These are phyloP conservation scores for Leccinum angustisporum DNA, from an alignment of 1,284 basidiomycete genomes.

Conservation along the genomic window DNA sequence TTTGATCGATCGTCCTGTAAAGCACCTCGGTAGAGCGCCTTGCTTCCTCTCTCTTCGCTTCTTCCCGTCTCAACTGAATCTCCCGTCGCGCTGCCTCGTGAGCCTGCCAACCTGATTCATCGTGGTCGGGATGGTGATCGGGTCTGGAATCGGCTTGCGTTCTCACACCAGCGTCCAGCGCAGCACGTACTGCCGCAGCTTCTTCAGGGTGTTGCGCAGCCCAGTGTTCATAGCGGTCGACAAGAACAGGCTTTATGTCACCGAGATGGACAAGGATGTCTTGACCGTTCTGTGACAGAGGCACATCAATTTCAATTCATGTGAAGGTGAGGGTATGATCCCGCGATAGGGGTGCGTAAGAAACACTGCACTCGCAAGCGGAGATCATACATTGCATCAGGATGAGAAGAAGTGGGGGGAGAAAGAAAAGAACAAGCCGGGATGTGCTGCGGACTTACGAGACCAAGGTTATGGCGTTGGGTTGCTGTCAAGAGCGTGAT, in stretches of 20 bases:
- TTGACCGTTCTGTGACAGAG: constrained; percentile 58
- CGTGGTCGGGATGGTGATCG: constrained; percentile 32
- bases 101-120: constrained; percentile 41
- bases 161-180: constrained; percentile 21
- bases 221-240: constrained; percentile 56
- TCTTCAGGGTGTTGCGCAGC: constrained; percentile 36
- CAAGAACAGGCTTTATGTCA: constrained; percentile 49
- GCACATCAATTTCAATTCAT: constrained; percentile 24
- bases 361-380: neutral
- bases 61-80: constrained; percentile 29
- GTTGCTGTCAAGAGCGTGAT: constrained; percentile 32
- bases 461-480: constrained; percentile 40
- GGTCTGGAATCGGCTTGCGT: constrained; percentile 28
- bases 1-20: constrained; percentile 29
- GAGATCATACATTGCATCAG: constrained; percentile 6
- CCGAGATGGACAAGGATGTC: constrained; percentile 57
- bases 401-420: neutral
- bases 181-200: constrained; percentile 22
- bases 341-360: neutral
- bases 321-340: neutral
- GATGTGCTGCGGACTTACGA: constrained; percentile 35
- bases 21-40: constrained; percentile 19
- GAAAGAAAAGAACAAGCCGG: neutral
- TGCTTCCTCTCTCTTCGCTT: constrained; percentile 22
- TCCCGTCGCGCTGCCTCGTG: constrained; percentile 40